phyloP scores from a whole-genome alignment of 768 basidiomycete species.

The Rhizopogon vinicolor region DNA sequence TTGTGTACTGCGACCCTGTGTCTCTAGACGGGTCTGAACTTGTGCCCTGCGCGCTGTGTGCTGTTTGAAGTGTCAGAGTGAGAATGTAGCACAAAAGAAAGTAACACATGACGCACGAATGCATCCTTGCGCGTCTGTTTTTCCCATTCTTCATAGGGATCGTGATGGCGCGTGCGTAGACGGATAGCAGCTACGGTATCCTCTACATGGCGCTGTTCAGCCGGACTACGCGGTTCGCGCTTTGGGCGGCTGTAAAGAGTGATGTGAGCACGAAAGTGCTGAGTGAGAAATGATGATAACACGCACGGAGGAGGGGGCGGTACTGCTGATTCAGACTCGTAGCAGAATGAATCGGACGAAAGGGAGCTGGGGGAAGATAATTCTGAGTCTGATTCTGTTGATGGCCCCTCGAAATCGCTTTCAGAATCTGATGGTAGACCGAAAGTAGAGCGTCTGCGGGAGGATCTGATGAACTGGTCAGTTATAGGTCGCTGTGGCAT shows the following conservation, averaged over 20 bases:
- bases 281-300: conserved; percentile 1
- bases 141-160: conserved; percentile 50
- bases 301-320: conserved; percentile 32
- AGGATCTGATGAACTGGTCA: conserved; percentile 5
- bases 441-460: conserved; percentile 43
- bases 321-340: conserved; percentile 40
- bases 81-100: not conserved
- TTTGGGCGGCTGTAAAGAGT: conserved; percentile 12
- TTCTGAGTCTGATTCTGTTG: conserved; percentile 35
- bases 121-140: conserved; percentile 43
- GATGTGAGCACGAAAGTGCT: not conserved
- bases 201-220: conserved; percentile 33
- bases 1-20: conserved; percentile 9
- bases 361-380: conserved; percentile 17
- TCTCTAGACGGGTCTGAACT: conserved; percentile 13
- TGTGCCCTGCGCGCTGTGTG: conserved; percentile 34
- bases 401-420: conserved; percentile 23
- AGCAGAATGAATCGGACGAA: conserved; percentile 35
- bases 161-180: conserved; percentile 36
- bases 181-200: conserved; percentile 45
- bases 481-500: conserved; percentile 7
- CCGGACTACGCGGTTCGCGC: conserved; percentile 17
- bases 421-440: conserved; percentile 50
- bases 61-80: conserved; percentile 16
- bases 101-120: conserved; percentile 28